Evolutionary conservation across 345 rosid species (phyloP).

Genomic region (Moringa oleifera): DNA sequence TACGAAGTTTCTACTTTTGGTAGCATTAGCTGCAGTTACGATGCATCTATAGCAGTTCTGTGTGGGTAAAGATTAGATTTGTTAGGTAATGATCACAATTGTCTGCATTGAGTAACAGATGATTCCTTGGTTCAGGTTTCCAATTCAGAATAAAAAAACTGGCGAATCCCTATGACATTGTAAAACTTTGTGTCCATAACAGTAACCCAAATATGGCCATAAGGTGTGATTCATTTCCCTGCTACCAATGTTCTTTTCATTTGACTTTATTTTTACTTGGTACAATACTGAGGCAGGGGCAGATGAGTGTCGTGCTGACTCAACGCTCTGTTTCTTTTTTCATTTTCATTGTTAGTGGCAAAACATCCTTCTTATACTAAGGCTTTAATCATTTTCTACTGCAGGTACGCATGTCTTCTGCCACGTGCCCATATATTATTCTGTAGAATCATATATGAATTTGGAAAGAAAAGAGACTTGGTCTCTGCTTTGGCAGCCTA

Average conservation of each 20-base stretch:
- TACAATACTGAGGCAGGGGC: not conserved
- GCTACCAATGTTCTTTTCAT: not conserved
- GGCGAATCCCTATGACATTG: constrained; percentile 47
- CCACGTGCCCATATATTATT: constrained; percentile 61
- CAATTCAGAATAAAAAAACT: constrained; percentile 58
- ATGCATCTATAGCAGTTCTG: not conserved
- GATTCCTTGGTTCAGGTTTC: constrained; percentile 45
- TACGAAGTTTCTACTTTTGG: too few species aligned
- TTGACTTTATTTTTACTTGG: not conserved
- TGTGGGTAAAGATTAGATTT: not conserved
- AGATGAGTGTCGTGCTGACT: not conserved
- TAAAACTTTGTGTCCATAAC: constrained; percentile 51
- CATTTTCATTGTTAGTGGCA: not conserved
- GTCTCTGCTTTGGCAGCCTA: constrained; percentile 63
- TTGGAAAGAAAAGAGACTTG: constrained; percentile 75
- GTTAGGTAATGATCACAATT: too few species aligned
- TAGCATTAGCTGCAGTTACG: too few species aligned
- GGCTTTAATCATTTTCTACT: not conserved
- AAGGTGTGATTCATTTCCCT: constrained; percentile 43
- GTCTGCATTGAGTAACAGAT: constrained; percentile 12
- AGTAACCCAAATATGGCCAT: constrained; percentile 54
- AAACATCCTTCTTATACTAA: too few species aligned
- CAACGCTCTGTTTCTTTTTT: not conserved
- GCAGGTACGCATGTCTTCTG: constrained; percentile 67
- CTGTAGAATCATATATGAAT: constrained; percentile 59